A percentile compares a stretch with the other conserved stretches of the same genome.
Conservation (phyloP, 352 stramenopile genomes). For the Blastocystis sp. region DNA sequence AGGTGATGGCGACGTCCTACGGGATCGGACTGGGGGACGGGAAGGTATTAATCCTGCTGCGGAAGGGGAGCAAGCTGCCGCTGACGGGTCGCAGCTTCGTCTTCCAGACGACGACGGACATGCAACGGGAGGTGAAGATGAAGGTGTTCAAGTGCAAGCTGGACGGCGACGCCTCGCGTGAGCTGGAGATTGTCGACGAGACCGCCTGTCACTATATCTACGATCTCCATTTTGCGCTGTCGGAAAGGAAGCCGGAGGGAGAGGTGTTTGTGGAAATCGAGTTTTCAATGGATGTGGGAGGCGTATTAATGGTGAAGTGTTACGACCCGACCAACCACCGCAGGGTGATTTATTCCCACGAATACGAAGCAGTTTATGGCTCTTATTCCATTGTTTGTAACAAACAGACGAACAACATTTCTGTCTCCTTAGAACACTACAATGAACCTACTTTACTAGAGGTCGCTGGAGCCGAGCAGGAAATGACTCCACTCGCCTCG, state of each 20-base stretch:
- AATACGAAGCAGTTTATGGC: constrained; percentile 9
- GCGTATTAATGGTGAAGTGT: not conserved
- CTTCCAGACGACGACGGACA: not conserved
- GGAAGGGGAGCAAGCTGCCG: not conserved
- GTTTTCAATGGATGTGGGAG: constrained; percentile 28
- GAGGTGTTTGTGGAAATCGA: not conserved
- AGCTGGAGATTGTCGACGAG: not conserved
- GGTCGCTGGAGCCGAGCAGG: not conserved
- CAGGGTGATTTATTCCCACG: not conserved
- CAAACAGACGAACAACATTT: too few species aligned
- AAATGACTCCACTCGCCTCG: not conserved
- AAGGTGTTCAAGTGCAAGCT: constrained; percentile 8
- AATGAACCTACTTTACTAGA: not conserved
- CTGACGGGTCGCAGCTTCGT: not conserved
- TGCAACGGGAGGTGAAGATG: not conserved
- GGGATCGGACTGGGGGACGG: not conserved
- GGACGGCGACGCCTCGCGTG: not conserved
- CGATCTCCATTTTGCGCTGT: not conserved
- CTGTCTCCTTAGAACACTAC: not conserved
- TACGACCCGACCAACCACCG: not conserved
- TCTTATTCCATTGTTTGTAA: constrained; percentile 31
- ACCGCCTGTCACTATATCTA: not conserved
- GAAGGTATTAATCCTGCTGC: constrained; percentile 21
- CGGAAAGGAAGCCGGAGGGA: not conserved
- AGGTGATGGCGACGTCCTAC: not conserved